Evolutionary conservation across 371 early-diverging fungal species (phyloP), one percentile per base, ranked within the genome.

Genomic region (Rozella allomycis): DNA sequence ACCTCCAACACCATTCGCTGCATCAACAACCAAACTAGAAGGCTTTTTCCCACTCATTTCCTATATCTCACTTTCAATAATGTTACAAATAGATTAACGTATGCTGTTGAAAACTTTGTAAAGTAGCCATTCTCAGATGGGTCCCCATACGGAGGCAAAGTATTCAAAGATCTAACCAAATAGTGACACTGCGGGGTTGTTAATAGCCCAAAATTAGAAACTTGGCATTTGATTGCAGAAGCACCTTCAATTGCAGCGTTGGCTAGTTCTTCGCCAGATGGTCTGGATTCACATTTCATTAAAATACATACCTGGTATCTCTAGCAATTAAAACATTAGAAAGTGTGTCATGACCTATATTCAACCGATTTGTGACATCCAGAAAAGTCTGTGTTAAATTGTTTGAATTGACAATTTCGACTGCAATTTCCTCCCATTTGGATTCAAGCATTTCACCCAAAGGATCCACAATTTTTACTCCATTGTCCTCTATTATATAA

Each of bases 101-200:
- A 94, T 4, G 93, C 91, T 16, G 46, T 47, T 3, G 78, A 57
- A 32, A 93, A 54, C 56, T 93, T 90, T 39, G 63, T 50, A 49
- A 79, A 79, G 57, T 94, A 94, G 11, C 88, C 91, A 32, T 75
- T 72, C 30, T 70, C 79, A 12, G 79, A 74, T 17, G 91, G 82
- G 35, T 78, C 83, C 30, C 93, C 93, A 49, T 91, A 94, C 3
- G 78, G 56, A 37, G 73, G 70, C 9, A 55, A 57, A 0, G 80
- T 72, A 36, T 70, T 70, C 41, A 86, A 52, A 52, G 86, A 82
- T 28, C 90, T 73, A 29, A 80, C 81, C 36, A 87, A 58, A 40
- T 84, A 94, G 48, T 97, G 98, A 41, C 96, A 69, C 55, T 93
- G 88, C 31, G 97, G 98, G 2, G 98, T 97, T 23, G 91, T 90